Evolutionary conservation across 768 basidiomycete species (phyloP).

Genomic region (Collybia sordida): DNA sequence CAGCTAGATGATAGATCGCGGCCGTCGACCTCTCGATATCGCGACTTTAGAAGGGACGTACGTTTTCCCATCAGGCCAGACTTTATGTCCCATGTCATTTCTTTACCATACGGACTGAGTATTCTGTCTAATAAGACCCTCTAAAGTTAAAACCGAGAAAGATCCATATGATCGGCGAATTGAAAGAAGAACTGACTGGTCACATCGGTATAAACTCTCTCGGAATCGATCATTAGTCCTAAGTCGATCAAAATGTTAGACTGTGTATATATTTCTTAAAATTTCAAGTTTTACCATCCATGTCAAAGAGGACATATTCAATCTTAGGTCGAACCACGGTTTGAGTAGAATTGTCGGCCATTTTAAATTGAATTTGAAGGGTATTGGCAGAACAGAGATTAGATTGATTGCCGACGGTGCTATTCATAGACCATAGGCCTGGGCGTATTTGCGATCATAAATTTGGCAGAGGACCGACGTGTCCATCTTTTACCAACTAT

Average conservation of each 20-base stretch:
- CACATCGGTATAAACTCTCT: constrained; percentile 73
- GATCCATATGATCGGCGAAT: background rate
- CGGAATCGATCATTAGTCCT: constrained; percentile 79
- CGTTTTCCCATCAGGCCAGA: constrained; percentile 89
- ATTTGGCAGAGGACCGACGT: constrained; percentile 1
- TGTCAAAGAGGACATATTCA: constrained; percentile 71
- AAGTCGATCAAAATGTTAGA: constrained; percentile 3
- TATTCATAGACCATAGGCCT: background rate
- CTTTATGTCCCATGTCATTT: constrained; percentile 89
- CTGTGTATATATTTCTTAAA: background rate
- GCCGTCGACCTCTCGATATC: background rate
- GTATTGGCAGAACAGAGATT: too few species aligned
- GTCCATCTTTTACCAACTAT: background rate
- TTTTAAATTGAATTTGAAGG: background rate
- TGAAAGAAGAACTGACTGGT: constrained; percentile 54
- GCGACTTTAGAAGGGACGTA: constrained; percentile 23
- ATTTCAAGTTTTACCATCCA: constrained; percentile 52
- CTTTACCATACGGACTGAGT: constrained; percentile 65
- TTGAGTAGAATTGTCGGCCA: background rate
- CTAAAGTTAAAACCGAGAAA: constrained; percentile 1
- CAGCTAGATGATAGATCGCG: constrained; percentile 41
- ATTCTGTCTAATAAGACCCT: constrained; percentile 54
- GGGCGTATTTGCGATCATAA: background rate
- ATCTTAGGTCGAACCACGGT: constrained; percentile 22
- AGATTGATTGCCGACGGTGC: too few species aligned